Base-by-base conservation (phyloP, 1,284 basidiomycete genomes). In the Ustilago crameri region DNA sequence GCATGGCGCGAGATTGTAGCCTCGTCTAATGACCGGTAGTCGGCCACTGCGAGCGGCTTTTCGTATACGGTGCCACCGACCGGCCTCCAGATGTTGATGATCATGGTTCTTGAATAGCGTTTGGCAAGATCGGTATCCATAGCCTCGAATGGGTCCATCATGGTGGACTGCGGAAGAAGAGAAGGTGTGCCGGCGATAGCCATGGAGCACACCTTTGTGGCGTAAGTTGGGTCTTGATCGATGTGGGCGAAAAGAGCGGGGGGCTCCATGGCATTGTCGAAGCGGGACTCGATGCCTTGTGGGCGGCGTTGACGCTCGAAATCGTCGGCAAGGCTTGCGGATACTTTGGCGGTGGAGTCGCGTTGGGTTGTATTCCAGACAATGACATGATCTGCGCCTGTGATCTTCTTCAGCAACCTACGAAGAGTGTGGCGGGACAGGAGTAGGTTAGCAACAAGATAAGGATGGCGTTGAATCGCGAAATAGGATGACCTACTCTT, bases 291-390 rank as follows among this genome's bases (percentile, higher is more conserved):
- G 26, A 60, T 37, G n/a, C 63, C 63, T 30, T 66, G 63, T 12
- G 63, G 63, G 14, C 41, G 34, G 9, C 44, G 38, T 24, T 66
- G 63, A 17, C 43, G 48, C 14, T 65, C 50, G 17, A 45, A 49
- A 9, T 53, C 51, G 8, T 59, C 63, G 1, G 48, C 49, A 9
- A 59, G 41, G 32, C 52, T 66, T 20, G 51, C 63, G 17, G 62
- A 64, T 2, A 35, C 40, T 3, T 51, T 47, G 7, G 53, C 57
- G 22, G 63, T 48, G 9, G 56, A 54, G 18, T 66, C 56, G 34
- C 63, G 51, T 24, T 51, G 51, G 24, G 52, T 51, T 10, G 63
- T 60, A 10, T 66, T 66, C 63, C 63, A 66, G 8, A 66, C 51
- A 20, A 66, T 66, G n/a, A 66, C 51, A 9, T 55, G 30, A 34